Evolutionary conservation across 179 eudicot genomes (phyloP).

Genomic region (Drosera spatulata): DNA sequence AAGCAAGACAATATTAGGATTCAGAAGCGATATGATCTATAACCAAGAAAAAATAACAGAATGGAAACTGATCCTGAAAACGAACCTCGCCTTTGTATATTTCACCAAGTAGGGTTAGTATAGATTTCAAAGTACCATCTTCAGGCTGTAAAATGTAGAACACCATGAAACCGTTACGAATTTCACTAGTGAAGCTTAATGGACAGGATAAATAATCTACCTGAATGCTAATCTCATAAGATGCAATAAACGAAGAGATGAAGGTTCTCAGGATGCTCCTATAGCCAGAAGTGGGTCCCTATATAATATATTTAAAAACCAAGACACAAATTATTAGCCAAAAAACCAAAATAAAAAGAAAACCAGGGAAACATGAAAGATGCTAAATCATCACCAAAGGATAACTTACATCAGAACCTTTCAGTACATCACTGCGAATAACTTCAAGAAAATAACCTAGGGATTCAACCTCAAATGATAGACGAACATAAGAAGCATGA

Average conservation of each 20-base stretch:
- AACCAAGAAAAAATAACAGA: neutral
- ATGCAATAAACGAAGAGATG: constrained; percentile 86
- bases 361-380: neutral
- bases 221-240: constrained; percentile 90
- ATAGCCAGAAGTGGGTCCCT: constrained; percentile 88
- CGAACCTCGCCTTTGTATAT: constrained; percentile 94
- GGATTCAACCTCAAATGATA: constrained; percentile 80
- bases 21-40: neutral
- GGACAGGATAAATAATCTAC: constrained; percentile 20
- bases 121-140: constrained; percentile 55
- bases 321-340: neutral
- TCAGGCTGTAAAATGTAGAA: constrained; percentile 42
- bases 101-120: constrained; percentile 67
- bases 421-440: constrained; percentile 63
- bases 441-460: constrained; percentile 62
- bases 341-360: neutral
- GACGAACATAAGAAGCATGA: constrained; percentile 83
- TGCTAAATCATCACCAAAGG: constrained; percentile 5
- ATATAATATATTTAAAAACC: constrained; percentile 1
- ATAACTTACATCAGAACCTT: constrained; percentile 73
- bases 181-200: constrained; percentile 1
- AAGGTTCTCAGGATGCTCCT: constrained; percentile 87
- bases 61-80: neutral
- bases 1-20: neutral
- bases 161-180: neutral